These are phyloP conservation scores for Jacaranda mimosifolia DNA, from an alignment of 257 asterid species.

Conservation along the genomic window DNA sequence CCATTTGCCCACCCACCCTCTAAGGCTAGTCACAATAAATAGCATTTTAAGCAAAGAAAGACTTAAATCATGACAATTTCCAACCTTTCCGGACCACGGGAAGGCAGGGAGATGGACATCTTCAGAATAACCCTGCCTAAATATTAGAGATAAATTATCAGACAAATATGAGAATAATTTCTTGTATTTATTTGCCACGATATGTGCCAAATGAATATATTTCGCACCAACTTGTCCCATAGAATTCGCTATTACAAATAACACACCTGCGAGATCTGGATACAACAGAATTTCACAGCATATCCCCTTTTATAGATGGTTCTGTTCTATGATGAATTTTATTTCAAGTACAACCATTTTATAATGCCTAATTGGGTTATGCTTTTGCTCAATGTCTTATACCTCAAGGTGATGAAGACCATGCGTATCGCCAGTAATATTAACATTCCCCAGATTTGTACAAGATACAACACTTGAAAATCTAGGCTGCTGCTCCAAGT, in stretches of 20 bases:
- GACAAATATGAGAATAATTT: background rate
- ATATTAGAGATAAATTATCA: background rate
- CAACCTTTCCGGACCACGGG: background rate
- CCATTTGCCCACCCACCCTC: background rate
- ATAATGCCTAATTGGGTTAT: slow-evolving; percentile 1
- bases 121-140: background rate
- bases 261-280: background rate
- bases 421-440: slow-evolving; percentile 3
- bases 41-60: background rate
- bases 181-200: background rate
- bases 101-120: background rate
- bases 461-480: slow-evolving; percentile 34
- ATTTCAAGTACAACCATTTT: slow-evolving; percentile 15
- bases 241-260: background rate
- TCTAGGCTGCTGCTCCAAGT: slow-evolving; percentile 55
- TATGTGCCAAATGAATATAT: no score
- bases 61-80: background rate
- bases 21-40: background rate
- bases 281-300: slow-evolving; percentile 10
- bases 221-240: no score
- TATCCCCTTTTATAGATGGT: background rate
- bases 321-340: background rate
- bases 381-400: background rate
- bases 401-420: slow-evolving; percentile 45
- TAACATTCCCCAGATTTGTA: slow-evolving; percentile 25